A percentile compares a stretch with the other conserved stretches of the same genome.
Conservation (phyloP, 495 filamentous ascomycete species). For the Aspergillus sclerotiicarbonarius region DNA sequence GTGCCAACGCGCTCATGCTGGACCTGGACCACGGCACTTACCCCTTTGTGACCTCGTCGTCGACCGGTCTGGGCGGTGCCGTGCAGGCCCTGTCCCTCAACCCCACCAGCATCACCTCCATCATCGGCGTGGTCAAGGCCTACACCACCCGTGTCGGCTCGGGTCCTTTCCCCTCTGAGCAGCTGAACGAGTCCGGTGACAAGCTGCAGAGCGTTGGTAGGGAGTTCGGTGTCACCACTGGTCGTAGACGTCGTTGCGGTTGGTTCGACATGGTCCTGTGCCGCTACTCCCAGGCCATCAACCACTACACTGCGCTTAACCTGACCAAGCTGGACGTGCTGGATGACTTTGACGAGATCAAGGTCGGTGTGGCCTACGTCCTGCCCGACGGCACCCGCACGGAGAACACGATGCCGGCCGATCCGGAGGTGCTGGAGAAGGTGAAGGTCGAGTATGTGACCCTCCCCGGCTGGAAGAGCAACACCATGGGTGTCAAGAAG, state of each 20-base stretch:
- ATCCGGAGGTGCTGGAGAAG: slow-evolving; percentile 60
- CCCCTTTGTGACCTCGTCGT: slow-evolving; percentile 81
- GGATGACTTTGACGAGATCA: slow-evolving; percentile 77
- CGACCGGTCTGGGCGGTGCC: slow-evolving; percentile 72
- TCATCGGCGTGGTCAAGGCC: slow-evolving; percentile 88
- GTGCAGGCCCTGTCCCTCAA: slow-evolving; percentile 65
- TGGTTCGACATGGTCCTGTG: slow-evolving; percentile 90
- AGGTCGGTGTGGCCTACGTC: slow-evolving; percentile 72
- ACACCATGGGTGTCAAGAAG: slow-evolving; percentile 59
- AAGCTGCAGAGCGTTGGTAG: slow-evolving; percentile 61
- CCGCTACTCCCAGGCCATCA: slow-evolving; percentile 68
- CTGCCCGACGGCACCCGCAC: slow-evolving; percentile 51
- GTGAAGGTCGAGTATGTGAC: slow-evolving; percentile 66
- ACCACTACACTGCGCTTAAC: slow-evolving; percentile 77
- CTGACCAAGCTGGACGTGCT: slow-evolving; percentile 88
- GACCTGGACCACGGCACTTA: slow-evolving; percentile 79
- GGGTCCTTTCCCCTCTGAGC: slow-evolving; percentile 85
- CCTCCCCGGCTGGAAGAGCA: slow-evolving; percentile 73
- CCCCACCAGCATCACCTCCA: slow-evolving; percentile 49
- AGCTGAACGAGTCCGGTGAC: slow-evolving; percentile 62
- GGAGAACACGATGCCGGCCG: slow-evolving; percentile 64
- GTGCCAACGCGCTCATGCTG: slow-evolving; percentile 84
- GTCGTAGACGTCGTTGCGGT: slow-evolving; percentile 78
- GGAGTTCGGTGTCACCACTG: slow-evolving; percentile 82
- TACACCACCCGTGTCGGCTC: slow-evolving; percentile 72